Conservation (phyloP, 2,329 filamentous ascomycete species). For the Penicillium polonicum region DNA sequence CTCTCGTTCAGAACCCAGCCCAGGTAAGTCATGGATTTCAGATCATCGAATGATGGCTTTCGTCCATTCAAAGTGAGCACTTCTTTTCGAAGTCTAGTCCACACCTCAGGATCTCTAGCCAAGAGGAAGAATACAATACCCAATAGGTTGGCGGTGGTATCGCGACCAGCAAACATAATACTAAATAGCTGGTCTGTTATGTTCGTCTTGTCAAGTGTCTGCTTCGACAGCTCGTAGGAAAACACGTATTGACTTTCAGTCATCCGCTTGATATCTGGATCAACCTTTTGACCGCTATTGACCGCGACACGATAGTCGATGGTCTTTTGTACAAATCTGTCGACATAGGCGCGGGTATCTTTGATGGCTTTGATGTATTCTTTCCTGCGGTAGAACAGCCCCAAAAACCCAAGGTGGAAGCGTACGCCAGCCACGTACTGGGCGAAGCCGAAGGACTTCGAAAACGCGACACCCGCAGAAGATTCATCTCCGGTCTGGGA, state of each 20-base stretch:
- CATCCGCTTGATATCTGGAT: constrained; percentile 6
- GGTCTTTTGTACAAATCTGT: constrained; percentile 42
- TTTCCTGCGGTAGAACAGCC: constrained; percentile 17
- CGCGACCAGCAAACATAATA: constrained; percentile 52
- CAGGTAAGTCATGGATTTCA: constrained; percentile 28
- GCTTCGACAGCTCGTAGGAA: constrained; percentile 46
- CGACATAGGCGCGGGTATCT: constrained; percentile 31
- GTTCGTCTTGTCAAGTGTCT: constrained; percentile 44
- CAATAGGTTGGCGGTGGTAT: constrained; percentile 49
- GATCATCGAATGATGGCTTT: constrained; percentile 23
- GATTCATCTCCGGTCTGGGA: constrained; percentile 42
- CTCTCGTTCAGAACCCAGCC: constrained; percentile 28
- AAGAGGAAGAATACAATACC: constrained; percentile 48
- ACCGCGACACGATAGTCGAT: constrained; percentile 26
- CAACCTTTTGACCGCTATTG: constrained; percentile 19
- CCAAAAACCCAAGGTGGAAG: constrained; percentile 17
- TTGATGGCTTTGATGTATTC: constrained; percentile 21
- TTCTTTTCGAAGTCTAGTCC: constrained; percentile 37
- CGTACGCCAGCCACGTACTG: constrained; percentile 23
- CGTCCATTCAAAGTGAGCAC: constrained; percentile 23
- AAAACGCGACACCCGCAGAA: constrained; percentile 16
- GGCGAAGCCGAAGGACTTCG: constrained; percentile 31
- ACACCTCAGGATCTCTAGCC: constrained; percentile 40
- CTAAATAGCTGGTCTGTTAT: constrained; percentile 50
- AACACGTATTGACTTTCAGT: constrained; percentile 43